Base-by-base conservation (phyloP, 108 stramenopile species). In the Pseudonitzschia multistriata region DNA sequence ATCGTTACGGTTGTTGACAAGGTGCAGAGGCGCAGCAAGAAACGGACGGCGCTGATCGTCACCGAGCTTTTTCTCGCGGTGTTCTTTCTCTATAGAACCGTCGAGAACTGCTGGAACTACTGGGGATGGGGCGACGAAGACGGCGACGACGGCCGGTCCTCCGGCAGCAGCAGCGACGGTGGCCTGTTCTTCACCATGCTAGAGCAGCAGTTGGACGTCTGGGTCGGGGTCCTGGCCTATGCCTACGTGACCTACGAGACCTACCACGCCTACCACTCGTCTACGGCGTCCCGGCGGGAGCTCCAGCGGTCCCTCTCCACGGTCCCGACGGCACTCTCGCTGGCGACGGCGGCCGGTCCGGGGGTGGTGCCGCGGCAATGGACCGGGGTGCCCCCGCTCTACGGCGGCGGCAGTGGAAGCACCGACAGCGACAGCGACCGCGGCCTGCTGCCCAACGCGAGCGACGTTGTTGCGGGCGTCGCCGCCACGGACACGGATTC, bases 211-310 rank as follows among this genome's bases (percentile, higher is more conserved):
- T 7, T 17, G 0, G 56, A 57, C 31, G 28, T 57, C 1, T 57
- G 56, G 56, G 28, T 57, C 0, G 17, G 15, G 5, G 56, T 57
- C 30, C 31, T 57, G 27, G 56, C 56, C 3, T 57, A 57, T 29
- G 56, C 56, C 0, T 57, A 57, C 25, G 30, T 57, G 56, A 57
- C 56, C 24, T 57, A 57, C 3, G 27, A 57, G 1, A 57, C 56
- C 14, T 57, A 57, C 31, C 56, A 57, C 28, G 31, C n/a, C 0
- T 57, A 57, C 17, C 25, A 30, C 30, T 17, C 10, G 31, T 17
- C 14, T 13, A 14, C 27, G 0, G 13, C 24, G 14, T 29, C 56
- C 24, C 13, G 17, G 25, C 56, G 14, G 0, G 31, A 57, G 10
- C 27, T 57, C 15, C 28, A 29, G 8, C 56, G 56, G 5, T 57